These are phyloP conservation scores for Furcasterigmium furcatum DNA, from an alignment of 2,329 filamentous ascomycete species.

Conservation along the genomic window DNA sequence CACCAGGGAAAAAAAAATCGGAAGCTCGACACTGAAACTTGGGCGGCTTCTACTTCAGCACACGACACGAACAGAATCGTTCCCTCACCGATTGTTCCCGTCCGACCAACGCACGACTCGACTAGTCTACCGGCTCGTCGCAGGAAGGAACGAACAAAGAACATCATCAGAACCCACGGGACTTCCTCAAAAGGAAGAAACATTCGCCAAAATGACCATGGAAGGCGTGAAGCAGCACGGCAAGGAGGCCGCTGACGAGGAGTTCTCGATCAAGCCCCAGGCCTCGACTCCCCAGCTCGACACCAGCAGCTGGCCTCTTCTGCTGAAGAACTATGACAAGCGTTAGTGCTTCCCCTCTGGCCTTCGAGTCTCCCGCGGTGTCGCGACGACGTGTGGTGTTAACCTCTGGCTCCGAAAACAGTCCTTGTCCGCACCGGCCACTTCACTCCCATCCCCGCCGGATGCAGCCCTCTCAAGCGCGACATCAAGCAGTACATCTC, in stretches of 20 bases:
- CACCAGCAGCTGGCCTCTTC: slow-evolving; percentile 87
- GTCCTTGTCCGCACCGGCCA: slow-evolving; percentile 92
- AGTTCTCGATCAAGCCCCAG: slow-evolving; percentile 91
- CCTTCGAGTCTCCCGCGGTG: background rate
- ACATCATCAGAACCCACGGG: background rate
- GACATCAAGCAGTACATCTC: slow-evolving; percentile 97
- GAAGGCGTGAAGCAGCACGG: slow-evolving; percentile 32
- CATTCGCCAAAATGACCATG: slow-evolving; percentile 37
- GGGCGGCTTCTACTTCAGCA: background rate
- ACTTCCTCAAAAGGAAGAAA: background rate
- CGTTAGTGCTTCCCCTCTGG: slow-evolving; percentile 52
- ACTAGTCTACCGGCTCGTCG: background rate
- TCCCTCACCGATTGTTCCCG: background rate
- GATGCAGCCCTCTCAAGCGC: slow-evolving; percentile 86
- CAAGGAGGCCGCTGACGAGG: slow-evolving; percentile 52
- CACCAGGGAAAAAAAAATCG: slow-evolving; percentile 17
- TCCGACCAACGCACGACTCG: background rate
- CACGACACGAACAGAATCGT: background rate
- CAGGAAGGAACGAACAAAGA: slow-evolving; percentile 1
- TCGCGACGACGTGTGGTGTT: slow-evolving; percentile 11
- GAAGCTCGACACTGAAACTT: slow-evolving; percentile 8
- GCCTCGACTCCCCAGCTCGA: slow-evolving; percentile 73
- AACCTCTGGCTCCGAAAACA: slow-evolving; percentile 27
- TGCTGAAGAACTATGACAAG: slow-evolving; percentile 95
- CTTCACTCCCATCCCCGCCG: slow-evolving; percentile 94